Base-by-base conservation (phyloP, 176 grass and related monocot genomes). In the Luzula sylvatica region DNA sequence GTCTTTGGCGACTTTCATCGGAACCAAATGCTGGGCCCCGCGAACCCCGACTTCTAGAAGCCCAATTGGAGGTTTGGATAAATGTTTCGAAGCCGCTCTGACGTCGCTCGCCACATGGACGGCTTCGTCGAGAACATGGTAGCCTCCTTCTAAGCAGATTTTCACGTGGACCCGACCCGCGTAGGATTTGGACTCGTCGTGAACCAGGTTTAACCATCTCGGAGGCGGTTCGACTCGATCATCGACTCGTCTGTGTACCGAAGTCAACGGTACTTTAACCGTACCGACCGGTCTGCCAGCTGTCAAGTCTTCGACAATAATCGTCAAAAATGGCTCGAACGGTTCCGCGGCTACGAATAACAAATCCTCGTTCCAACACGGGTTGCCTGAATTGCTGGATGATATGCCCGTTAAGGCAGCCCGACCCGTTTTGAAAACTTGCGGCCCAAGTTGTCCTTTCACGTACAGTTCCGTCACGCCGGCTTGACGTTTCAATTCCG, bases 91-190 rank as follows among this genome's bases (percentile, higher is more conserved):
- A 11, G 92, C 92, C 12, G 92, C 85, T 52, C 92, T 81, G 2
- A 98, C 92, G 60, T 98, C 92, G 78, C 92, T 98, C 0, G 92
- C 78, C 23, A 90, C 92, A 50, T 90, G 76, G 12, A 76, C 85
- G 16, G 92, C 92, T 76, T 98, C 92, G 59, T 98, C 92, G 27
- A 98, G 81, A 58, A 98, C 92, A 70, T 98, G 92, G 68, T 98
- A 98, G 14, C 92, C 92, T 50, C 92, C 92, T 76, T 98, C 92
- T 8, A 98, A 73, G 74, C 92, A 98, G 5, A 90, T 81, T 14
- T 71, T 73, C 14, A 98, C 92, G 67, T 98, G 92, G 55, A 98
- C 58, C 4, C 92, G 72, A 3, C 92, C 92, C n/a, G 86, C 81
- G 56, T 98, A 98, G 3, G 85, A 81, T 16, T 78, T 80, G 14